A percentile compares a stretch with the other conserved stretches of the same genome.
These are phyloP conservation scores for Lepiota venenata DNA, from an alignment of 768 basidiomycete genomes.

Conservation along the genomic window DNA sequence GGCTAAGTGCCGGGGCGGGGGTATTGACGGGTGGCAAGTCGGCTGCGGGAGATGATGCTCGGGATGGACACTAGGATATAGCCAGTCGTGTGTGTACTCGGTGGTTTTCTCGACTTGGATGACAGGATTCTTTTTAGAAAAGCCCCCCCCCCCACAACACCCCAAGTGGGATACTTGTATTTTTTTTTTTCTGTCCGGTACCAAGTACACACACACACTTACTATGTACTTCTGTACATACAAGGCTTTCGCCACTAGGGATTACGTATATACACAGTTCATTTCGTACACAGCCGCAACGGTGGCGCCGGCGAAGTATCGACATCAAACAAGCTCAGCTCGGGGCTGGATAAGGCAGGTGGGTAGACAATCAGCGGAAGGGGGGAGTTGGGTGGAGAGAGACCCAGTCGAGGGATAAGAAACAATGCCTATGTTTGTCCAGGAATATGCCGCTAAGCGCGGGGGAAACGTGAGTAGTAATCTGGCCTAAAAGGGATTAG, in stretches of 20 bases:
- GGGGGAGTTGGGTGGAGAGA: neutral
- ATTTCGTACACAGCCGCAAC: neutral
- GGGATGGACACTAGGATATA: neutral
- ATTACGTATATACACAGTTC: neutral
- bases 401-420: neutral
- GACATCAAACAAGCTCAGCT: neutral
- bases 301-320: neutral
- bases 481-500: constrained; percentile 11
- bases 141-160: too few relatives aligned
- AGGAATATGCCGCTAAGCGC: constrained; percentile 11
- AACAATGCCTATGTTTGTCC: neutral
- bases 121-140: neutral
- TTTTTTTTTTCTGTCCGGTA: too few relatives aligned
- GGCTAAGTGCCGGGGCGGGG: constrained; percentile 40
- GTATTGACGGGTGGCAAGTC: constrained; percentile 11
- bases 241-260: too few relatives aligned
- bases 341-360: neutral
- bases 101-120: neutral
- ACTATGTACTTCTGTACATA: neutral
- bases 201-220: too few relatives aligned
- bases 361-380: neutral
- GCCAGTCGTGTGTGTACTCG: neutral
- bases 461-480: constrained; percentile 13
- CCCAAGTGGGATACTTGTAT: too few relatives aligned
- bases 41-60: neutral